Percentiles rank a stretch among this genome's conserved stretches.
Evolutionary conservation across 164 flowering plant species (phyloP).

Genomic region (Macadamia tetraphylla): DNA sequence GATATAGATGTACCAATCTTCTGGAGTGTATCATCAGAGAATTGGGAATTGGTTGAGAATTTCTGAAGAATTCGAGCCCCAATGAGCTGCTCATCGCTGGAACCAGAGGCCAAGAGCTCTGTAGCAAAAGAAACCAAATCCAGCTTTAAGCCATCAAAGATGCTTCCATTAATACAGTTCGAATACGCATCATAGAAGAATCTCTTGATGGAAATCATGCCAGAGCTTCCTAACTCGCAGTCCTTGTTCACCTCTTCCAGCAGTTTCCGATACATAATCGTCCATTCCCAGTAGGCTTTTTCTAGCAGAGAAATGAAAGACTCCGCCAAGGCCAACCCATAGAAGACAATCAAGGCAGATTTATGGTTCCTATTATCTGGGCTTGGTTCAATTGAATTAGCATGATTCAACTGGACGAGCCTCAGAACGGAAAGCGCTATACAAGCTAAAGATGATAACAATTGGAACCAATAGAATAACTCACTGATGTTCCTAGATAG

Average conservation of each 20-base stretch:
- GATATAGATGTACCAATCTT: conserved; percentile 63
- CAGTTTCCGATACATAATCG: conserved; percentile 43
- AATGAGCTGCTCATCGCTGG: conserved; percentile 78
- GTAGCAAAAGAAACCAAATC: conserved; percentile 76
- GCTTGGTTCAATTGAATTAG: conserved; percentile 57
- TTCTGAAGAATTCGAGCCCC: conserved; percentile 59
- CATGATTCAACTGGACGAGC: conserved; percentile 60
- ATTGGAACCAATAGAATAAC: conserved; percentile 86
- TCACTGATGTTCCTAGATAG: conserved; percentile 64
- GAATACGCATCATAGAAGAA: conserved; percentile 95
- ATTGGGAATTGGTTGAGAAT: conserved; percentile 35
- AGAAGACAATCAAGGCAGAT: conserved; percentile 74
- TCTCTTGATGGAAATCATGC: conserved; percentile 54
- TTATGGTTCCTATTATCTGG: conserved; percentile 63
- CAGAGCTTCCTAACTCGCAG: conserved; percentile 11
- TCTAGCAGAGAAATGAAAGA: conserved; percentile 75
- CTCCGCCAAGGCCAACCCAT: conserved; percentile 76
- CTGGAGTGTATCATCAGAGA: conserved; percentile 67
- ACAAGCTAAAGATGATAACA: conserved; percentile 72
- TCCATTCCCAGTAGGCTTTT: conserved; percentile 89
- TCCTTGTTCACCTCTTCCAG: conserved; percentile 31
- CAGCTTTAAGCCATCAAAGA: conserved; percentile 95
- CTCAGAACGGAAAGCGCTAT: conserved; percentile 61
- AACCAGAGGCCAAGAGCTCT: conserved; percentile 68
- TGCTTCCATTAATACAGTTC: conserved; percentile 73